Evolutionary conservation across 345 rosid species (phyloP).

Genomic region (Bretschneidera sinensis): DNA sequence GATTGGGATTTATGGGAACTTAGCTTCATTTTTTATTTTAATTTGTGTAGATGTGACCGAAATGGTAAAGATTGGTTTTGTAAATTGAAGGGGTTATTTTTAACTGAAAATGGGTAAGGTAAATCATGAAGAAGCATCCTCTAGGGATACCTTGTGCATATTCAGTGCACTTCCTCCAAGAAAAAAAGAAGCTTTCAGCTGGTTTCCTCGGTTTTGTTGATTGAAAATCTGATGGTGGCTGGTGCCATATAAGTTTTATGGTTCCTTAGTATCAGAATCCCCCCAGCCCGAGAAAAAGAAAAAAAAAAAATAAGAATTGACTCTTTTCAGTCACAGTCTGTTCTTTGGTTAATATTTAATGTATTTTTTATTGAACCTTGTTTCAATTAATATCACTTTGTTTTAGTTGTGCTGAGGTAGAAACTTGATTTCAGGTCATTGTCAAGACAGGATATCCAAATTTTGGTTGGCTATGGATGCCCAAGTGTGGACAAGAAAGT

Average conservation of each 20-base stretch:
- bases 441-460: conserved; percentile 77
- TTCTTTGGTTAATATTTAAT: too few relatives aligned
- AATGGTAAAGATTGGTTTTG: too few relatives aligned
- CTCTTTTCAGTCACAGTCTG: too few relatives aligned
- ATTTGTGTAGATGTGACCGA: too few relatives aligned
- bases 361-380: neutral
- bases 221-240: neutral
- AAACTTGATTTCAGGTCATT: conserved; percentile 62
- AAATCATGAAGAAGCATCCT: neutral
- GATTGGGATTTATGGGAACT: neutral
- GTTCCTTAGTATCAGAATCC: neutral
- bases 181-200: neutral
- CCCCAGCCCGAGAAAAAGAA: too few relatives aligned
- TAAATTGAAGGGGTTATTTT: neutral
- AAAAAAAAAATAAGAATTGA: too few relatives aligned
- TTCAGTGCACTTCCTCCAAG: too few relatives aligned
- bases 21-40: too few relatives aligned
- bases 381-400: conserved; percentile 11
- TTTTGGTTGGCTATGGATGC: conserved; percentile 89
- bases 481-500: conserved; percentile 84
- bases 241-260: neutral
- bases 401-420: conserved; percentile 24
- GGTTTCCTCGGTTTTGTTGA: neutral
- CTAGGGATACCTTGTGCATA: neutral
- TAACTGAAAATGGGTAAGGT: neutral